Base-by-base conservation (phyloP, 345 rosid species). In the Gossypium stocksii region DNA sequence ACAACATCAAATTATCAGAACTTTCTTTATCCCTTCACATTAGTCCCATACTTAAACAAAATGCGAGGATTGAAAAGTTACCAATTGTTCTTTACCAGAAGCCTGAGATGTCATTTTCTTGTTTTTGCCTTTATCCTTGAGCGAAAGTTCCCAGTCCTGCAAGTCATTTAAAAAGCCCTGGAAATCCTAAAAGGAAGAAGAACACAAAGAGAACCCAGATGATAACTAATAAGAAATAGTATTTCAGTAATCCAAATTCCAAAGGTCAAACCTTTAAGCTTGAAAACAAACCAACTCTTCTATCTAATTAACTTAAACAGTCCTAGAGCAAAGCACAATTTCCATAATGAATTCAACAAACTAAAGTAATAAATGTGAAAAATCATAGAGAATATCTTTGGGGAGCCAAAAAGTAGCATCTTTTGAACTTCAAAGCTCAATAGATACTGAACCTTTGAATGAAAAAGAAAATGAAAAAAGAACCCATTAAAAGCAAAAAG, bases 121-220 rank as follows among this genome's bases (percentile, higher is more conserved):
- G 80, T 86, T 34, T 34, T 34, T 34, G 41, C 41, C 97, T 46
- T 84, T 87, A 60, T 86, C 87, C 74, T 89, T 85, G 2, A 82
- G 73, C 2, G 88, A 86, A 77, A 85, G 82, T 45, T 94, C 98
- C 97, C 97, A 94, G 69, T 92, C 98, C 94, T 90, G 94, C 94
- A 94, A 89, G 80, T 92, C 87, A 89, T 91, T 91, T 81, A 94
- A 83, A 84, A 92, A 87, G 61, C 98, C 94, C 93, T 84, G 85
- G 90, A 92, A 89, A 84, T 89, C 94, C 97, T 89, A 34, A 34
- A 34, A 34, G 41, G 1, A 5, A 34, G 41, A 34, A 34, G 41
- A 34, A 34, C 41, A 34, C 41, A 34, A 34, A 5, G 7, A 5
- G 7, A 34, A 34, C 62, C 48, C 48, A 25, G 60, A 29, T 53